Base-by-base conservation (phyloP, 2,329 filamentous ascomycete genomes). In the Aspergillus pseudoterreus region DNA sequence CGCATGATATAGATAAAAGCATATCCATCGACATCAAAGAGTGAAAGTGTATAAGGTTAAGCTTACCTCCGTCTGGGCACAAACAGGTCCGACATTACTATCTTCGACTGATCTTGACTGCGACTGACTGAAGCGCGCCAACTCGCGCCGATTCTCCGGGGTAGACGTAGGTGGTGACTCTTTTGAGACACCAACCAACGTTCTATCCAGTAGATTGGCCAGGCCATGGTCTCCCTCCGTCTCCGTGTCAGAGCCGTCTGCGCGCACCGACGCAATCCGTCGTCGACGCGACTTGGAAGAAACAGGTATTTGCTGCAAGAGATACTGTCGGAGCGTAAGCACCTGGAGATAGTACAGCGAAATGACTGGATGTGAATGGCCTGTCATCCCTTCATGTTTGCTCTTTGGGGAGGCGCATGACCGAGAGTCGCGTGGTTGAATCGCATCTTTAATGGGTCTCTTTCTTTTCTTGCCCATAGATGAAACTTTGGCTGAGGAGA, bases 261-360 rank as follows among this genome's bases (percentile, higher is more conserved):
- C 58, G 42, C 69, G 55, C 15, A 71, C 39, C 14, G 72, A 65
- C 11, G 67, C 65, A 50, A 81, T 71, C 52, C 69, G 74, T 35
- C 77, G 74, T 39, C 73, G 75, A 42, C 78, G 73, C 48, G 70
- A 69, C 54, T 74, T 87, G 4, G 89, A 92, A 10, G 82, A 78
- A n/a, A 69, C 58, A 0, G 88, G 86, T 10, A 95, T 78, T 53
- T 77, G 81, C 17, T 75, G 75, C 44, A 92, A 74, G 36, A 92
- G 74, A 72, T 90, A 88, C 52, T 86, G 78, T 61, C 90, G 84
- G 51, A 96, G 74, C 0, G 84, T 84, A 50, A 82, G 69, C 11
- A 91, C 79, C 43, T 78, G 71, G 6, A 78, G 71, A 70, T 91
- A 95, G 71, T 86, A 88, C 55, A 81, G 79, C 43, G 77, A 78